Conservation (phyloP, 768 basidiomycete species). For the Dictyophora rubrovolvata region DNA sequence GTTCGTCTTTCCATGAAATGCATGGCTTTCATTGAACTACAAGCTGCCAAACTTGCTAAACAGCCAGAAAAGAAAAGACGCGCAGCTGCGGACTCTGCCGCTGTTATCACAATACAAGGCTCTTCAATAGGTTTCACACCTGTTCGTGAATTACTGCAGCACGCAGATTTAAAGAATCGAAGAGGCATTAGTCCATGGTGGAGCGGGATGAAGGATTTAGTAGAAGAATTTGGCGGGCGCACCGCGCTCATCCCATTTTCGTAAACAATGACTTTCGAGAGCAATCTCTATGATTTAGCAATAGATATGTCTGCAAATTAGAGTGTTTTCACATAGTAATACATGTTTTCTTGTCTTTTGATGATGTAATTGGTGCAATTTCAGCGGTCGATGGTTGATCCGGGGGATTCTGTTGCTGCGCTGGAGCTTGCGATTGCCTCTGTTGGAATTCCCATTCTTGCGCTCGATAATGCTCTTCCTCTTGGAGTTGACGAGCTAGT, state of each 20-base stretch:
- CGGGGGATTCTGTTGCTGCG: slow-evolving; percentile 17
- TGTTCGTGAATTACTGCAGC: slow-evolving; percentile 70
- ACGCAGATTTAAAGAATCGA: slow-evolving; percentile 87
- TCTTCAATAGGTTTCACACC: slow-evolving; percentile 74
- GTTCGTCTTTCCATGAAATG: slow-evolving; percentile 83
- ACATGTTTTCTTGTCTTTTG: slow-evolving; percentile 34
- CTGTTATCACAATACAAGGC: slow-evolving; percentile 86
- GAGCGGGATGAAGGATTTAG: slow-evolving; percentile 54
- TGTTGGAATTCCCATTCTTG: slow-evolving; percentile 15
- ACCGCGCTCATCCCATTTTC: background rate
- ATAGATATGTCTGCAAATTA: background rate
- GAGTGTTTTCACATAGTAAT: slow-evolving; percentile 38
- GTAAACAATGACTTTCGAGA: background rate
- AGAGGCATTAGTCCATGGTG: slow-evolving; percentile 77
- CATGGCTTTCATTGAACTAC: slow-evolving; percentile 87
- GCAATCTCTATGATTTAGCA: background rate
- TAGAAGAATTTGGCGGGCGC: slow-evolving; percentile 50
- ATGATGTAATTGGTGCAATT: background rate
- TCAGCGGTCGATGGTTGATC: background rate
- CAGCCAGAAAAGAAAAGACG: slow-evolving; percentile 44
- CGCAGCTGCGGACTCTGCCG: slow-evolving; percentile 58
- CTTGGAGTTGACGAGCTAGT: slow-evolving; percentile 69
- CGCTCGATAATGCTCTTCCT: slow-evolving; percentile 57
- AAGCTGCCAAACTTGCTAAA: slow-evolving; percentile 47
- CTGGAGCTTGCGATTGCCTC: slow-evolving; percentile 23